phyloP scores from a whole-genome alignment of 768 basidiomycete genomes.

The Nidularia pulvinata region DNA sequence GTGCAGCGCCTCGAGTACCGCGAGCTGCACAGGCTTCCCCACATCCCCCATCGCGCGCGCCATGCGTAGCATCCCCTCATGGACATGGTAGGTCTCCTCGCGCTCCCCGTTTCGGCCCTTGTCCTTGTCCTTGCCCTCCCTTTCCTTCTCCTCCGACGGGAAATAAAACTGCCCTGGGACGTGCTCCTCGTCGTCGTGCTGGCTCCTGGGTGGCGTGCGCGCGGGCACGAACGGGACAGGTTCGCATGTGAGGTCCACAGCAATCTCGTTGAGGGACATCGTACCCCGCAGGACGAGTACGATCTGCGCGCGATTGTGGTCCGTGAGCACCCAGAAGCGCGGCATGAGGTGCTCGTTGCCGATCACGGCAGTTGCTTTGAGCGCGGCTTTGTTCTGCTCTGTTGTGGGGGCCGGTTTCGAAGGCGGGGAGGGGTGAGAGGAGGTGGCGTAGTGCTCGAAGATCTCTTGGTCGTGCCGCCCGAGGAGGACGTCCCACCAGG shows the following conservation, averaged over 20 bases:
- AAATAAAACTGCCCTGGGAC: conserved; percentile 35
- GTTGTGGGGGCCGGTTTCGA: conserved; percentile 20
- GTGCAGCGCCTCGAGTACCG: conserved; percentile 68
- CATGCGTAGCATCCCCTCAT: conserved; percentile 82
- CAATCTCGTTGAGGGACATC: conserved; percentile 86
- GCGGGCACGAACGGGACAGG: conserved; percentile 66
- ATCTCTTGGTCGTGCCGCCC: conserved; percentile 86
- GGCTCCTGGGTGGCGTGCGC: conserved; percentile 22
- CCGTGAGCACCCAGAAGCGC: conserved; percentile 84
- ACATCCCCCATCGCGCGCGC: conserved; percentile 76
- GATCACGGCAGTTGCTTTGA: conserved; percentile 56
- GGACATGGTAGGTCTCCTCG: conserved; percentile 54
- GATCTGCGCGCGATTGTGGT: conserved; percentile 71
- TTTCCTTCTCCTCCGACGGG: conserved; percentile 21
- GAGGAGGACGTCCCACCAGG: conserved; percentile 84
- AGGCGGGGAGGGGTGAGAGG: background rate
- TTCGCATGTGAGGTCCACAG: conserved; percentile 84
- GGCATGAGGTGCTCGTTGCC: conserved; percentile 76
- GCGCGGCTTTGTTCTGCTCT: conserved; percentile 34
- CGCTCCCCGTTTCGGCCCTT: conserved; percentile 3
- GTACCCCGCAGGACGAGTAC: conserved; percentile 81
- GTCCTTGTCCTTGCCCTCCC: background rate
- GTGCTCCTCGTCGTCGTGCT: conserved; percentile 22
- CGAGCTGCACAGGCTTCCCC: conserved; percentile 76
- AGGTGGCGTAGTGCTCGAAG: conserved; percentile 61